phyloP scores from a whole-genome alignment of 2,329 filamentous ascomycete species.

The Boeremia lycopersici region DNA sequence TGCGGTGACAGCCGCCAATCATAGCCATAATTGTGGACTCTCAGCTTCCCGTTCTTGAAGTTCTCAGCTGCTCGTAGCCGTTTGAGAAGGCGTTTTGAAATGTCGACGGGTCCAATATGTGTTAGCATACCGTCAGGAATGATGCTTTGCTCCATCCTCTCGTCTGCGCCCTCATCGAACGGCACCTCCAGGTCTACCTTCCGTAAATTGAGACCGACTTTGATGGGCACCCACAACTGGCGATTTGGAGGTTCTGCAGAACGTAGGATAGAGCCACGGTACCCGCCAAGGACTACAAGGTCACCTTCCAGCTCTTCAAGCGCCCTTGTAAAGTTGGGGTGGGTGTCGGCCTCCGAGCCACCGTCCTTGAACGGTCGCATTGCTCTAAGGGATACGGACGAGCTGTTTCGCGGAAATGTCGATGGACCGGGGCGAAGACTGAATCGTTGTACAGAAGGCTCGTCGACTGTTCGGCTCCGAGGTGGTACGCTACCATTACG shows the following conservation, averaged over 20 bases:
- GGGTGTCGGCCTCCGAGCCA: constrained; percentile 43
- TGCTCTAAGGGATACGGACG: constrained; percentile 18
- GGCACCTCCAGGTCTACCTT: constrained; percentile 92
- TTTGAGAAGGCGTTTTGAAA: constrained; percentile 81
- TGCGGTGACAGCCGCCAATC: constrained; percentile 91
- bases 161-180: constrained; percentile 79
- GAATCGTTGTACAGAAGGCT: constrained; percentile 19
- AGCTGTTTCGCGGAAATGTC: constrained; percentile 19
- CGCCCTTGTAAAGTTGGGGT: constrained; percentile 61
- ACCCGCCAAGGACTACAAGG: constrained; percentile 86
- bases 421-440: constrained; percentile 27
- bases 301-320: constrained; percentile 79
- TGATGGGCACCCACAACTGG: constrained; percentile 94
- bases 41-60: constrained; percentile 69
- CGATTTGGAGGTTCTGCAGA: constrained; percentile 81
- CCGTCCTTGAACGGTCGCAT: constrained; percentile 22
- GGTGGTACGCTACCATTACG: constrained; percentile 22
- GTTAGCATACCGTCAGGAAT: constrained; percentile 88
- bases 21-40: constrained; percentile 90
- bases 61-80: constrained; percentile 77
- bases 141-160: constrained; percentile 80
- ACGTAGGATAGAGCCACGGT: constrained; percentile 86
- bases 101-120: constrained; percentile 89
- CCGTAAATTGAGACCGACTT: constrained; percentile 87
- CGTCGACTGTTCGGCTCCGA: constrained; percentile 22